These are phyloP conservation scores for Pharus latifolius DNA, from an alignment of 176 grass and related monocot species.

Conservation along the genomic window DNA sequence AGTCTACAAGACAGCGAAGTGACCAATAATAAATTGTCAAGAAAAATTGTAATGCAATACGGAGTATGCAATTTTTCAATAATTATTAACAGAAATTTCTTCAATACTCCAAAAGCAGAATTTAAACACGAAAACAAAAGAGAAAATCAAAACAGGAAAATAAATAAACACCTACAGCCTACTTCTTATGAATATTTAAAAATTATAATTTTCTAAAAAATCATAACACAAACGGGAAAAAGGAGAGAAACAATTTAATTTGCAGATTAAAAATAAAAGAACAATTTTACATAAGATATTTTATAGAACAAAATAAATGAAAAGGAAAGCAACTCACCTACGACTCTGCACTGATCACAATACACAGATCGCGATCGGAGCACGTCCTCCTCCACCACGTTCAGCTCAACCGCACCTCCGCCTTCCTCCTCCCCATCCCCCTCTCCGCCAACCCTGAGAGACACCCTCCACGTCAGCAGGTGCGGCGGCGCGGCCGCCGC, in stretches of 20 bases:
- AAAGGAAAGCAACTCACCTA: constrained; percentile 64
- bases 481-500: constrained; percentile 47
- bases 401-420: constrained; percentile 45
- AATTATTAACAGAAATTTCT: no score
- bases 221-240: neutral
- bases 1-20: no score
- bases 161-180: no score
- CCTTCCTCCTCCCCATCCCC: constrained; percentile 11
- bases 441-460: constrained; percentile 37
- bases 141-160: no score
- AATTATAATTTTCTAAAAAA: no score
- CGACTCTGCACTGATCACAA: constrained; percentile 97
- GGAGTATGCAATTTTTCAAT: no score
- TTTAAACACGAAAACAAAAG: no score
- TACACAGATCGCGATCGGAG: constrained; percentile 81
- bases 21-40: no score
- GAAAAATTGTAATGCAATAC: no score
- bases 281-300: neutral
- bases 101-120: no score
- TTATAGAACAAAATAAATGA: neutral
- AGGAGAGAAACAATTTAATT: no score
- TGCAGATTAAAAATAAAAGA: neutral
- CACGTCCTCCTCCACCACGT: constrained; percentile 89
- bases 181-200: no score
- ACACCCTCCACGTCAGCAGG: constrained; percentile 62